Evolutionary conservation across 768 basidiomycete genomes (phyloP), one percentile per base, ranked within the genome.

Genomic region (Tremella fuciformis): DNA sequence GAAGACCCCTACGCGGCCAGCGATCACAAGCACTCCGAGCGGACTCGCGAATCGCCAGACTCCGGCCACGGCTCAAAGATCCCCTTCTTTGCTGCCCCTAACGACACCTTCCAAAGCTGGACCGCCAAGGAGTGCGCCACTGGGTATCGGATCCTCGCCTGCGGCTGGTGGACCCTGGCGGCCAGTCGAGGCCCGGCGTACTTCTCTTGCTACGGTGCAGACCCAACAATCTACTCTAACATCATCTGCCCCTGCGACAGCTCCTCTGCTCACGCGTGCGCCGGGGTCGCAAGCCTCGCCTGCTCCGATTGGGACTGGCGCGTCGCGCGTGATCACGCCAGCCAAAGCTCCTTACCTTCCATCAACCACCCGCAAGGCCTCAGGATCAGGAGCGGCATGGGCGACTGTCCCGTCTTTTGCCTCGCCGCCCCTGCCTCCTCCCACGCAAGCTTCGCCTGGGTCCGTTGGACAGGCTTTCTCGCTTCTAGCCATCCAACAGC

Each of bases 401-500:
- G 82, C 82, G 0, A 67, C 64, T 16, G 55, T 66, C 1, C 53
- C 65, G 8, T 48, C 67, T 3, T 67, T 73, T 52, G 57, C 66
- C 18, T 55, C 70, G 8, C 55, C 67, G 15, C 57, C 63, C 3
- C 62, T 50, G 26, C 54, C 60, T 13, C 53, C 57, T 15, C 55
- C 60, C 34, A 40, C 65, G 13, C 57, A 63, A 1, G 42, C 60
- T 9, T 63, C 75, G 0, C 65, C 77, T 3, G 63, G 59, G 18
- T 18, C 59, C 16, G n/a, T 46, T 8, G 22, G 22, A 2, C 58
- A 53, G n/a, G 57, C 67, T 0, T 79, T 85, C 57, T 91, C 91
- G 0, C 85, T 94, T 40, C 80, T 84, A 0, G 89, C 86, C n/a
- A 96, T 96, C 52, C 92, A 94, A 73, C 81, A 85, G 71, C 79